Evolutionary conservation across 352 stramenopile genomes (phyloP), one percentile per base, ranked within the genome.

Genomic region (Globisporangium heterothallicum): DNA sequence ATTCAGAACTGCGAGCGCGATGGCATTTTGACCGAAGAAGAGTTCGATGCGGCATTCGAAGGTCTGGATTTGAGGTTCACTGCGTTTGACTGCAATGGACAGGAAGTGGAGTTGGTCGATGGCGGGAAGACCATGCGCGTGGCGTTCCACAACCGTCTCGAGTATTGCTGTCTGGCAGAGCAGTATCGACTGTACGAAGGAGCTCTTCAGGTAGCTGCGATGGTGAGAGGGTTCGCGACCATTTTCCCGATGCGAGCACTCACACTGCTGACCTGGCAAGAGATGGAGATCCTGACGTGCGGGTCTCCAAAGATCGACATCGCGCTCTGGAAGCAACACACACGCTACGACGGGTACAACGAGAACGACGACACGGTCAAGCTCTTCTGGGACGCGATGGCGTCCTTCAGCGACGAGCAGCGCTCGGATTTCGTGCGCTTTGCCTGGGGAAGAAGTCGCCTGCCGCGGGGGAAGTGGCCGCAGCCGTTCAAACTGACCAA

Each of bases 401-500:
- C 54, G 6, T 79, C 84, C 34, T 97, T 98, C 58, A 76, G 68
- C 3, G 82, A 97, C 53, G 81, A 93, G 41, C 87, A 97, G 59
- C 77, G 86, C 6, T 83, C 84, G 14, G 78, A 94, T 49, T 97
- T 97, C 57, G 78, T 98, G 27, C 86, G 94, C 13, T 98, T 98
- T 55, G 88, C 89, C 22, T 98, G 94, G 94, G 94, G 94, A 1
- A 75, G 94, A 13, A 96, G 78, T 64, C 84, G 92, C 12, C 64
- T 98, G 12, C 94, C 93, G 24, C 82, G 84, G 18, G 82, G 82
- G 14, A 92, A 92, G 49, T 95, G 84, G 84, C 74, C 83, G 4
- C 78, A 94, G 58, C 86, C 81, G 7, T 97, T 95, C 67, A 97
- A 97, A 51, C 56, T 97, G n/a, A 96, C 78, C 24, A 94, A 92